Conservation (phyloP, 1,284 basidiomycete species). For the Fomitopsis palustris region DNA sequence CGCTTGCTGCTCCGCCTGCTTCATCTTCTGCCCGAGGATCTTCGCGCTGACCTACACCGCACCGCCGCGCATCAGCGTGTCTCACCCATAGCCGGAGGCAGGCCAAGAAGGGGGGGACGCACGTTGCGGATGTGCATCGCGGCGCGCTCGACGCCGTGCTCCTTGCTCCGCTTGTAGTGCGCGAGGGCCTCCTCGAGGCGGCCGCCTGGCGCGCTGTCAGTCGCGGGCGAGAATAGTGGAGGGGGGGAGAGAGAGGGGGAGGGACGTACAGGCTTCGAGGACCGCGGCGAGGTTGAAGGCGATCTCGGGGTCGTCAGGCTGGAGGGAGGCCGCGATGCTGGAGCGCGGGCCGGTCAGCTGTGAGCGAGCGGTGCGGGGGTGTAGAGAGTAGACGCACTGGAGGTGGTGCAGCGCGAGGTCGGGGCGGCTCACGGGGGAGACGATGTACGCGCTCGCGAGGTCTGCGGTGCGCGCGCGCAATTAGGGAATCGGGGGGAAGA, state of each 20-base stretch:
- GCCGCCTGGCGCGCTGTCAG: conserved; percentile 58
- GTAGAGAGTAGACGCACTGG: conserved; percentile 46
- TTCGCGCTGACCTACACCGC: conserved; percentile 68
- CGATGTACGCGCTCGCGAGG: conserved; percentile 91
- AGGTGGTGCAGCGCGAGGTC: conserved; percentile 90
- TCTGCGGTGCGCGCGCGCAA: conserved; percentile 43
- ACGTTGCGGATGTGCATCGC: conserved; percentile 86
- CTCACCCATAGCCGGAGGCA: not conserved
- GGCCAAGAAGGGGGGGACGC: conserved; percentile 20
- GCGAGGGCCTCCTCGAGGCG: conserved; percentile 77
- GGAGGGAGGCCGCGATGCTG: conserved; percentile 82
- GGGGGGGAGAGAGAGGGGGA: not conserved
- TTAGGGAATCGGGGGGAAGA: conserved; percentile 5
- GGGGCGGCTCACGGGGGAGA: conserved; percentile 80
- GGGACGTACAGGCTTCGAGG: conserved; percentile 76
- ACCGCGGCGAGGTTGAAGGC: conserved; percentile 93
- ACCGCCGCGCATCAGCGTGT: not conserved
- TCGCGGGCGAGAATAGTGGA: not conserved
- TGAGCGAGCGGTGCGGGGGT: conserved; percentile 13
- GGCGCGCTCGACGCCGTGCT: conserved; percentile 81
- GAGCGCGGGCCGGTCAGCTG: not conserved
- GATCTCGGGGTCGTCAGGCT: conserved; percentile 92
- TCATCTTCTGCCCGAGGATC: conserved; percentile 66
- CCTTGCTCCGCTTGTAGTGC: conserved; percentile 77
- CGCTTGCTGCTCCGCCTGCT: conserved; percentile 37